These are phyloP conservation scores for Ogataea angusta DNA, from an alignment of 805 yeast species.

Conservation along the genomic window DNA sequence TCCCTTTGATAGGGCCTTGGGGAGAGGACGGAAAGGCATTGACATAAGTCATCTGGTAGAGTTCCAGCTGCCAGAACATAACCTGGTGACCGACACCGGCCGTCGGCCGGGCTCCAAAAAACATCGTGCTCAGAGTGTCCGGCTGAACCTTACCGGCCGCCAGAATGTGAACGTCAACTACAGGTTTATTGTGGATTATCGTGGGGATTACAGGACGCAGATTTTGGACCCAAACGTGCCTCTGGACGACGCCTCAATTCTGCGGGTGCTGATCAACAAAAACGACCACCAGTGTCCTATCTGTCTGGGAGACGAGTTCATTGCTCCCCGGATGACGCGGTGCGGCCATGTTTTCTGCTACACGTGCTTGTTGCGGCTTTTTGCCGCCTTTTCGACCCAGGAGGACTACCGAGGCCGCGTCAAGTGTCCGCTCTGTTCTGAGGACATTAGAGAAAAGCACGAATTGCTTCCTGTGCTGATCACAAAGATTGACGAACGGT, in stretches of 20 bases:
- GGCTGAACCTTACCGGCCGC: constrained; percentile 56
- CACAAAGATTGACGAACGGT: constrained; percentile 47
- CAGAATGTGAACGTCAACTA: constrained; percentile 79
- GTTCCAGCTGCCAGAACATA: constrained; percentile 44
- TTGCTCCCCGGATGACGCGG: constrained; percentile 91
- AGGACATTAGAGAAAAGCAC: constrained; percentile 47
- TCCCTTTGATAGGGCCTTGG: constrained; percentile 20
- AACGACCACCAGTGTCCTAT: constrained; percentile 80
- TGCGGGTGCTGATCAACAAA: constrained; percentile 71
- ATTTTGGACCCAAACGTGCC: constrained; percentile 73
- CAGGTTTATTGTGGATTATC: constrained; percentile 72
- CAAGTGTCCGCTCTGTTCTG: constrained; percentile 81
- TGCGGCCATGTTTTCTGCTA: constrained; percentile 94
- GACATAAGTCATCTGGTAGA: constrained; percentile 64
- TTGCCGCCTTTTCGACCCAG: constrained; percentile 46
- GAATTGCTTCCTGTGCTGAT: constrained; percentile 66
- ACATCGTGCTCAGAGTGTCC: constrained; percentile 30
- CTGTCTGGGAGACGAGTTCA: constrained; percentile 77
- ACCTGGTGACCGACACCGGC: constrained; percentile 7
- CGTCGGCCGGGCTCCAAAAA: constrained; percentile 19
- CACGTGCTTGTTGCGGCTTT: constrained; percentile 71
- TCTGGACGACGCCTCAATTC: constrained; percentile 54
- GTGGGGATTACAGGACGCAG: constrained; percentile 55
- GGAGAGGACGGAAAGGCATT: constrained; percentile 28
- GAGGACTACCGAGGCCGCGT: constrained; percentile 46